These are phyloP conservation scores for Entomortierella lignicola DNA, from an alignment of 192 early-diverging fungal genomes.

Conservation along the genomic window DNA sequence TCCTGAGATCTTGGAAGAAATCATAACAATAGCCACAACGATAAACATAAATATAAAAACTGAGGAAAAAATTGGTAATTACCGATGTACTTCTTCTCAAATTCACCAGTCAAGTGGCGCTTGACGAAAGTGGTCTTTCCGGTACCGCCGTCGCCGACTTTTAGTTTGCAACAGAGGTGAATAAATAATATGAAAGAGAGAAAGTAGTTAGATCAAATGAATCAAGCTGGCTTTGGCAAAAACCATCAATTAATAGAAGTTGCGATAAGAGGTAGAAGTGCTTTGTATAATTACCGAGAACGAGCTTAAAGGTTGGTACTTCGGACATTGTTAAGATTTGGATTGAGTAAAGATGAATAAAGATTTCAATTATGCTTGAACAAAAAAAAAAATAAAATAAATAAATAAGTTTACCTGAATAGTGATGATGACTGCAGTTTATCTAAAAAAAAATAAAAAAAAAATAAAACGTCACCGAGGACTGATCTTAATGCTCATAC, in stretches of 20 bases:
- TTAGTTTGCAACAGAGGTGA: background rate
- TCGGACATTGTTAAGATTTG: background rate
- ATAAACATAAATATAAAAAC: background rate
- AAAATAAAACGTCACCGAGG: no score
- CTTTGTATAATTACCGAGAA: constrained; percentile 34
- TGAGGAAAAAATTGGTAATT: constrained; percentile 14
- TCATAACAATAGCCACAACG: background rate
- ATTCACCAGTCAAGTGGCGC: constrained; percentile 99
- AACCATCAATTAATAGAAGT: no score
- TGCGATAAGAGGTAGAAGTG: no score
- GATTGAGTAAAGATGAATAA: background rate
- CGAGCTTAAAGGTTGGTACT: constrained; percentile 29
- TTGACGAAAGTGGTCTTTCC: constrained; percentile 99
- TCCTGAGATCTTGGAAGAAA: no score
- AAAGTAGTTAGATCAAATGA: constrained; percentile 7
- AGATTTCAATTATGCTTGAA: no score
- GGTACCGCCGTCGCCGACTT: constrained; percentile 98
- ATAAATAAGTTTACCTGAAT: no score
- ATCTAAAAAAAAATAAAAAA: no score
- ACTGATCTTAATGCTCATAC: no score
- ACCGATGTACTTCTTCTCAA: constrained; percentile 99
- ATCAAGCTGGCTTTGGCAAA: background rate
- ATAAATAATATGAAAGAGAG: background rate
- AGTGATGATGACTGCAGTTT: background rate
- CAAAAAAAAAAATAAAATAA: background rate